Evolutionary conservation across 768 basidiomycete species (phyloP).

Genomic region (Hygrophoropsis aurantiaca): DNA sequence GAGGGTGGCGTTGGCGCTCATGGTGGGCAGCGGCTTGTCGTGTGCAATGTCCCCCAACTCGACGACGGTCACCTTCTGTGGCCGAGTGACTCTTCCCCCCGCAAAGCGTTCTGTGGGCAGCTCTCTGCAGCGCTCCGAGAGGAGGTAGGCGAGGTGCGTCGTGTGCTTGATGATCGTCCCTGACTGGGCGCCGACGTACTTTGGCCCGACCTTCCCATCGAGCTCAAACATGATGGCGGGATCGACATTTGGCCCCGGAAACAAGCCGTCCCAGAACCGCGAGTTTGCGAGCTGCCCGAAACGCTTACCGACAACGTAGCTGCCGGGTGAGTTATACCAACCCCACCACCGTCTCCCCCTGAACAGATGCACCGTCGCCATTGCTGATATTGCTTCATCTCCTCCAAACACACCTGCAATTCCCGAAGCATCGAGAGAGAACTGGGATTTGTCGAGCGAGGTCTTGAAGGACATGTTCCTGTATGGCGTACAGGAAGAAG

Average conservation of each 20-base stretch:
- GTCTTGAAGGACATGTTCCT: neutral
- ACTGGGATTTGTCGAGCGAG: conserved; percentile 9
- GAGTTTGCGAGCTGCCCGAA: conserved; percentile 29
- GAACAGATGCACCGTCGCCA: conserved; percentile 34
- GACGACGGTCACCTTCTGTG: conserved; percentile 18
- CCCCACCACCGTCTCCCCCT: conserved; percentile 32
- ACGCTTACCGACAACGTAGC: conserved; percentile 31
- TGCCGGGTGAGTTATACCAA: conserved; percentile 38
- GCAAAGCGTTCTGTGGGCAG: neutral
- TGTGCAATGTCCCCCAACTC: conserved; percentile 21
- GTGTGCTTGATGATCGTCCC: conserved; percentile 26
- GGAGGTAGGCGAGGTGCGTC: conserved; percentile 29
- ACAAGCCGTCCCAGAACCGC: conserved; percentile 31
- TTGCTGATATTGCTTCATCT: conserved; percentile 37
- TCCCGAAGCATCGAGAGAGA: conserved; percentile 28
- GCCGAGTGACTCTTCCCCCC: conserved; percentile 8
- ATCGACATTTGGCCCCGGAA: conserved; percentile 25
- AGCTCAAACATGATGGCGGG: conserved; percentile 29
- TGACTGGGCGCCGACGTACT: conserved; percentile 23
- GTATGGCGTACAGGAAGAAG: no score
- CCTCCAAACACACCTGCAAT: conserved; percentile 38
- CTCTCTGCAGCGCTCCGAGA: conserved; percentile 14
- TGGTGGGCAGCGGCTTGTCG: conserved; percentile 8
- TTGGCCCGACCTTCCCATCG: conserved; percentile 26
- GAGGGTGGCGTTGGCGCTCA: conserved; percentile 5